Base-by-base conservation (phyloP, 1,284 basidiomycete species). In the Ustilago bromivora region DNA sequence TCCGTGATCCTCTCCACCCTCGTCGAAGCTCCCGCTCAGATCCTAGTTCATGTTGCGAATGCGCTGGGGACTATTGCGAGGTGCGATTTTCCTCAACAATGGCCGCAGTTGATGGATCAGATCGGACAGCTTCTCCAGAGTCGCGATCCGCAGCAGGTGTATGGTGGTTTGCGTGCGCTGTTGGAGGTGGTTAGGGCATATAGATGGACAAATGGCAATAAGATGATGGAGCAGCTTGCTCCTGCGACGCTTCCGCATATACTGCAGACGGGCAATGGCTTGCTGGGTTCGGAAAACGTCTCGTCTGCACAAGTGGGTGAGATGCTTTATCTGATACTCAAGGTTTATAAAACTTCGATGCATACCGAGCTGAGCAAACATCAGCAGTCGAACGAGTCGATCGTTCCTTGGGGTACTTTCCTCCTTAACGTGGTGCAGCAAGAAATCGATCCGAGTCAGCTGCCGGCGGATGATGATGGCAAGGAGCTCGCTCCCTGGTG, bases 271-370 rank as follows among this genome's bases (percentile, higher is more conserved):
- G 76, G 70, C 12, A 73, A 61, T 31, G 72, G 56, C 35, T 71
- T 86, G 41, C 72, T 86, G 54, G 70, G 69, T 40, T 76, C 84
- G 32, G 68, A 78, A 52, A 81, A 78, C 28, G 63, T 71, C 13
- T 67, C 78, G 3, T 76, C 78, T 17, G 49, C 75, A 9, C 72
- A 83, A 28, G 83, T 79, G 19, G 84, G 84, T 55, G 75, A 80
- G 73, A 78, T 85, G 40, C 51, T 86, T 52, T 84, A 85, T 70
- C 51, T 82, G 51, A 79, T 84, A 23, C 66, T 82, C 73, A 86
- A 86, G 66, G 57, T 78, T 54, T 86, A 85, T 82, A 84, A 84
- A 76, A 82, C 80, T 38, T 80, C 75, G 57, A 83, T 86, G 70
- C 69, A 78, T 38, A 58, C 75, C 35, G 76, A 80, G 28, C 75